Evolutionary conservation across 306 rosid species (phyloP), one percentile per base, ranked within the genome.

Genomic region (Sesbania bispinosa): DNA sequence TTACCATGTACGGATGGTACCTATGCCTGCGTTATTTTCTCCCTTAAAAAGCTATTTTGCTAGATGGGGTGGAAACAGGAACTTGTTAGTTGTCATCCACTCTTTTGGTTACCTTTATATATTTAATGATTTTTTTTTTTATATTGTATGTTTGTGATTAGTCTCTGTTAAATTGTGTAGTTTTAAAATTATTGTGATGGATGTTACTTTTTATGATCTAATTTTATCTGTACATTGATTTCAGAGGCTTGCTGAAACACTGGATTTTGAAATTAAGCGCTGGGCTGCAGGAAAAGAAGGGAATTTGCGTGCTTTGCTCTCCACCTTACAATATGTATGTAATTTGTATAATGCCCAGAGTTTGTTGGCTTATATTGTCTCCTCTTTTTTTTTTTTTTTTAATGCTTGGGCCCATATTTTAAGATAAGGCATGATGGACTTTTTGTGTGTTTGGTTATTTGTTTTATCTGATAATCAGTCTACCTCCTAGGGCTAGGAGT

Each of bases 221-320:
- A 67, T 65, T 59, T 45, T 77, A 47, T 35, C 14, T 35, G 5
- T 75, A 20, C 47, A n/a, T 73, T 81, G 68, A 35, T 81, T 80
- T 73, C 90, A 92, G 97, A 92, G 97, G 81, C 67, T 87, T 77
- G 83, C 85, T 19, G 96, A 94, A 83, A 87, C 97, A 20, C 77
- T 94, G 61, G 99, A 94, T 83, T 80, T 83, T 77, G 99, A 94
- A 81, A 85, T 94, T 81, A 94, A 85, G 85, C 99, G 97, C 57
- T 94, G 97, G 99, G 84, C 97, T 63, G 92, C 88, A n/a, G 99
- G 99, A 33, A 94, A 94, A 77, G 99, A 91, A 67, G 99, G 97
- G 48, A 94, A 94, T 73, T 83, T 94, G 88, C 96, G 99, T 39
- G 96, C 96, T 74, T 72, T 91, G 73, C 86, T 94, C 42, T 94